A percentile compares a stretch with the other conserved stretches of the same genome.
phyloP scores from a whole-genome alignment of 345 rosid species.

The Adansonia digitata region DNA sequence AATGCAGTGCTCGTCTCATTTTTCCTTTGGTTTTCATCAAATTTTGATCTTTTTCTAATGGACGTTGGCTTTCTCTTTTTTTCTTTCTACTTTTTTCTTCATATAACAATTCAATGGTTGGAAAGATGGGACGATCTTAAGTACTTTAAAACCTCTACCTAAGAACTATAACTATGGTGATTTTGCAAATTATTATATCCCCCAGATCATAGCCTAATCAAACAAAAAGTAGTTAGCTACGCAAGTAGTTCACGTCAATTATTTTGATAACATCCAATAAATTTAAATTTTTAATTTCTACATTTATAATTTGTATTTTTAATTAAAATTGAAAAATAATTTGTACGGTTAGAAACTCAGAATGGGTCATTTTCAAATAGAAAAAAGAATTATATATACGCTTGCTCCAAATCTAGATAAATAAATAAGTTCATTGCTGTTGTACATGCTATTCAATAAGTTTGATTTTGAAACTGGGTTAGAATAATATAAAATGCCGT shows the following conservation, averaged over 20 bases:
- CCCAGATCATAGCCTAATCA: not conserved
- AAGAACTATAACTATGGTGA: not conserved
- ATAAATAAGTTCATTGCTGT: not conserved
- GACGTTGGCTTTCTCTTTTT: not conserved
- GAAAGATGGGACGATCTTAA: no score
- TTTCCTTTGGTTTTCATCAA: not conserved
- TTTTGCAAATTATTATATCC: not conserved
- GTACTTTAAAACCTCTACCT: no score
- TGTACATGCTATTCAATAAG: not conserved
- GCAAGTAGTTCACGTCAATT: no score
- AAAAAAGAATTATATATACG: no score
- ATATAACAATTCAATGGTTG: not conserved
- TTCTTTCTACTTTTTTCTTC: not conserved
- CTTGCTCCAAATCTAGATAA: no score
- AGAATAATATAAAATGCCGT: not conserved
- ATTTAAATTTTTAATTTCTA: no score
- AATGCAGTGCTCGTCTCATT: not conserved
- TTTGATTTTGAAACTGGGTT: not conserved
- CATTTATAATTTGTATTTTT: no score
- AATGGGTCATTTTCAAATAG: no score
- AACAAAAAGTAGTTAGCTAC: not conserved
- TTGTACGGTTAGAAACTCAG: no score
- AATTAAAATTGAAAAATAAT: no score
- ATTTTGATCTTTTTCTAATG: not conserved
- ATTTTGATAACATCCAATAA: no score